Evolutionary conservation across 2,329 filamentous ascomycete genomes (phyloP), one percentile per base, ranked within the genome.

Genomic region (Cytospora piceicola): DNA sequence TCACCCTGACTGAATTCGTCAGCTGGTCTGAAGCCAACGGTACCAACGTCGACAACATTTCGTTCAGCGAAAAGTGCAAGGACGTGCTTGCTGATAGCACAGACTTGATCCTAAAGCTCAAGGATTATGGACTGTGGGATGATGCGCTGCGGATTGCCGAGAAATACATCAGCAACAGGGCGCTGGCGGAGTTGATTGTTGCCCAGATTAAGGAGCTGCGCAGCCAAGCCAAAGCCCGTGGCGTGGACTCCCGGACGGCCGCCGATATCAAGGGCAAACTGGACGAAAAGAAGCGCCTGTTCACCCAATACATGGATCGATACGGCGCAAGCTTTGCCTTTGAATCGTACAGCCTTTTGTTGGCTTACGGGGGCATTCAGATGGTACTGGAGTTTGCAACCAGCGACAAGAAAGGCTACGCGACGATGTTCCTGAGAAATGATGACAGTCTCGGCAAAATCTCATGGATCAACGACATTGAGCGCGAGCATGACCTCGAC

Each of bases 381-480:
- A 82, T 85, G 1, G 82, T 97, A 32, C 83, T 99, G 61, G 84
- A 88, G 71, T 91, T 91, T 66, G 82, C 89, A 30, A 82, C 88
- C 36, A 79, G 88, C 64, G 90, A 94, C 72, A 88, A 88, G 70
- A 79, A 85, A 59, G 79, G 80, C n/a, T 90, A 88, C 72, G 85
- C 96, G 63, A 96, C 93, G 0, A 83, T 83, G 60, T 99, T 93
- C 72, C 82, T 99, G 57, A 87, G 91, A 52, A 88, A 86, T 63
- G 86, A 88, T 69, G 85, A 88, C 0, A 84, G 88, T 68, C 87
- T 93, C 68, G 89, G 90, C 32, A 92, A 92, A 72, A 83, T 99
- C 54, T 89, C 90, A 58, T 99, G 95, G 95, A 96, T 99, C 79
- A 96, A 99, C 75, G 94, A 98, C 74, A 85, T 98, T 9, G 83